These are phyloP conservation scores for Magnaporthiopsis incrustans DNA, from an alignment of 2,329 filamentous ascomycete species.

Conservation along the genomic window DNA sequence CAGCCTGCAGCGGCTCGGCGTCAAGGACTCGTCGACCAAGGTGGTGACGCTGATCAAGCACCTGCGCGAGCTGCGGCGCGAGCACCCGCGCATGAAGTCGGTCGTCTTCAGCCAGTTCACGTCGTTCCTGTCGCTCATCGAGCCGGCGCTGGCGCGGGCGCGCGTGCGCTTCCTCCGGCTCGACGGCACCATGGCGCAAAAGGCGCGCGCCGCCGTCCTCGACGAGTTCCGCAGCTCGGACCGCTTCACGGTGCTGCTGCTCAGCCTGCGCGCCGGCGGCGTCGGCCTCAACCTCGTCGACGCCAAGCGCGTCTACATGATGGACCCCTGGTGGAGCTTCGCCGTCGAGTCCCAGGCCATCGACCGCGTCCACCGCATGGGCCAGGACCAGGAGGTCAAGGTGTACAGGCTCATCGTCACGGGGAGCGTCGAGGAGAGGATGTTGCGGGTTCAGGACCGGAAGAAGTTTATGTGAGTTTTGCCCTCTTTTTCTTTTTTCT, in stretches of 20 bases:
- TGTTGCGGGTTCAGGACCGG: slow-evolving; percentile 85
- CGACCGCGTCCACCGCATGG: slow-evolving; percentile 95
- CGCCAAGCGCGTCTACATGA: slow-evolving; percentile 90
- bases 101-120: slow-evolving; percentile 98
- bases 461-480: slow-evolving; percentile 86
- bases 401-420: slow-evolving; percentile 85
- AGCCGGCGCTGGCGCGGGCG: slow-evolving; percentile 64
- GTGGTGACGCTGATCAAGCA: slow-evolving; percentile 71
- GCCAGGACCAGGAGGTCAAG: slow-evolving; percentile 76
- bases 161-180: slow-evolving; percentile 78
- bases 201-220: slow-evolving; percentile 71
- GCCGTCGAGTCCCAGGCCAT: slow-evolving; percentile 95
- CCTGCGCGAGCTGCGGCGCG: slow-evolving; percentile 59
- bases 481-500: slow-evolving; percentile 1
- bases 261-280: slow-evolving; percentile 82
- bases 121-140: slow-evolving; percentile 86
- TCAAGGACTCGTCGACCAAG: slow-evolving; percentile 74
- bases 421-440: slow-evolving; percentile 88
- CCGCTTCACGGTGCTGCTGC: slow-evolving; percentile 66
- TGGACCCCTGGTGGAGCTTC: slow-evolving; percentile 99
- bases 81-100: slow-evolving; percentile 67
- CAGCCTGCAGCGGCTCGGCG: slow-evolving; percentile 51
- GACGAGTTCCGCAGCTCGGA: slow-evolving; percentile 56
- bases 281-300: slow-evolving; percentile 89
- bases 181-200: slow-evolving; percentile 85